Percentiles rank a stretch among this genome's conserved stretches.
phyloP scores from a whole-genome alignment of 2,329 filamentous ascomycete species.

The Fusarium sp. region DNA sequence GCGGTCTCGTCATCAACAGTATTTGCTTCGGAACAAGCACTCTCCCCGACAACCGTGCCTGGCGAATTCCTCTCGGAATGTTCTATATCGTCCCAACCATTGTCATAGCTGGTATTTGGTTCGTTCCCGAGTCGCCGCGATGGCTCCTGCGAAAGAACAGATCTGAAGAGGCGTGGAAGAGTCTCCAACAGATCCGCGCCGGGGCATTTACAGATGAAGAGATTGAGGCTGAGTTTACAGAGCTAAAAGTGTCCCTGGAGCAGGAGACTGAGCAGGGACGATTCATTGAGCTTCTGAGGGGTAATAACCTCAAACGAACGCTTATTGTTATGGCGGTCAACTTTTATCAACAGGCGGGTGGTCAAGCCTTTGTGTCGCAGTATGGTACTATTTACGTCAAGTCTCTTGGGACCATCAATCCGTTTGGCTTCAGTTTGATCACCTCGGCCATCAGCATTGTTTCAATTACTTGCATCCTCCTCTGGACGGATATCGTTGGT shows the following conservation, averaged over 20 bases:
- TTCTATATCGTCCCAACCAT: conserved; percentile 42
- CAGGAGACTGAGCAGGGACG: conserved; percentile 36
- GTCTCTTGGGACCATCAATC: conserved; percentile 43
- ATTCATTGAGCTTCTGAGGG: conserved; percentile 32
- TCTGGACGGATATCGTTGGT: conserved; percentile 20
- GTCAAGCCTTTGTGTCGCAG: conserved; percentile 39
- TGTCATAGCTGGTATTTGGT: conserved; percentile 27
- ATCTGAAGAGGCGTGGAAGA: conserved; percentile 31
- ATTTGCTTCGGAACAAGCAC: conserved; percentile 39
- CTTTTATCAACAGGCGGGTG: conserved; percentile 37
- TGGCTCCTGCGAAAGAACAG: conserved; percentile 42
- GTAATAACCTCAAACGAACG: conserved; percentile 32
- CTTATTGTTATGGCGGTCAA: conserved; percentile 29
- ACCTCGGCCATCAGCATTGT: conserved; percentile 40
- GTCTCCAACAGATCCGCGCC: conserved; percentile 19
- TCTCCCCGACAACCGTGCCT: conserved; percentile 36
- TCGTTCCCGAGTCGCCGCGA: conserved; percentile 46
- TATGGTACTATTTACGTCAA: conserved; percentile 43
- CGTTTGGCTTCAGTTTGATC: conserved; percentile 44
- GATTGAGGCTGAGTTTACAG: conserved; percentile 35
- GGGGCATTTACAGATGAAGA: conserved; percentile 35
- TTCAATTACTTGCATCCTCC: conserved; percentile 1
- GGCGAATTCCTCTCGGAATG: conserved; percentile 39
- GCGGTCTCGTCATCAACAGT: conserved; percentile 45
- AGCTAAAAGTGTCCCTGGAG: conserved; percentile 27